These are phyloP conservation scores for Metarhizium album DNA, from an alignment of 2,329 filamentous ascomycete genomes.

Conservation along the genomic window DNA sequence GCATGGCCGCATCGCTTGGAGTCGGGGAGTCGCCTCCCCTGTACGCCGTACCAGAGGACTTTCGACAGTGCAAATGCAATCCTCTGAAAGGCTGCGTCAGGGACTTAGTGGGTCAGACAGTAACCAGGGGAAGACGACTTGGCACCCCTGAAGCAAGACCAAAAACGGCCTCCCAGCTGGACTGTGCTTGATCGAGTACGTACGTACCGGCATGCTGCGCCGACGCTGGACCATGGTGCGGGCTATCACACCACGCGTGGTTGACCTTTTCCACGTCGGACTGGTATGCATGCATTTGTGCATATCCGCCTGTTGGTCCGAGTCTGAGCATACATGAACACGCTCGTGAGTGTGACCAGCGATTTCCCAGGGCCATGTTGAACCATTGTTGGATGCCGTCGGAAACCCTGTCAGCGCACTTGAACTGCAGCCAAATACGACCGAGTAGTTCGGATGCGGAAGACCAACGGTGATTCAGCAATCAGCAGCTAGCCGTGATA, in stretches of 20 bases:
- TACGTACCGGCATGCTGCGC: neutral
- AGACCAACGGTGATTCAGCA: neutral
- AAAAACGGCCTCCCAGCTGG: neutral
- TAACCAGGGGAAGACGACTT: neutral
- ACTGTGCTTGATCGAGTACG: neutral
- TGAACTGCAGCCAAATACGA: neutral
- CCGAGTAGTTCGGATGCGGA: neutral
- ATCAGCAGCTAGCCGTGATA: neutral
- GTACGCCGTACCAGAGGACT: neutral
- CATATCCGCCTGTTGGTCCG: no score
- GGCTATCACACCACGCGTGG: neutral
- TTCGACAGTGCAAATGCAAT: neutral
- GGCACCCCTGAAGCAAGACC: neutral
- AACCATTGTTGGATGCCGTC: no score
- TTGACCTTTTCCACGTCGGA: neutral
- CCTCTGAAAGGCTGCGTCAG: neutral
- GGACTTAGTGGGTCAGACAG: slow-evolving; percentile 2
- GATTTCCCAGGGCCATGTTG: no score
- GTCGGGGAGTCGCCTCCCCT: neutral
- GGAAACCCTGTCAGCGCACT: neutral
- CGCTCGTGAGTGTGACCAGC: no score
- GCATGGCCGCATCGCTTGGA: neutral
- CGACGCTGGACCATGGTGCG: neutral
- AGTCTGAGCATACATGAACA: no score
- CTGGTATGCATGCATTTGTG: neutral